Percentiles rank a stretch among this genome's conserved stretches.
Evolutionary conservation across 176 grass and related monocot species (phyloP).

Genomic region (Sorghum bicolor): DNA sequence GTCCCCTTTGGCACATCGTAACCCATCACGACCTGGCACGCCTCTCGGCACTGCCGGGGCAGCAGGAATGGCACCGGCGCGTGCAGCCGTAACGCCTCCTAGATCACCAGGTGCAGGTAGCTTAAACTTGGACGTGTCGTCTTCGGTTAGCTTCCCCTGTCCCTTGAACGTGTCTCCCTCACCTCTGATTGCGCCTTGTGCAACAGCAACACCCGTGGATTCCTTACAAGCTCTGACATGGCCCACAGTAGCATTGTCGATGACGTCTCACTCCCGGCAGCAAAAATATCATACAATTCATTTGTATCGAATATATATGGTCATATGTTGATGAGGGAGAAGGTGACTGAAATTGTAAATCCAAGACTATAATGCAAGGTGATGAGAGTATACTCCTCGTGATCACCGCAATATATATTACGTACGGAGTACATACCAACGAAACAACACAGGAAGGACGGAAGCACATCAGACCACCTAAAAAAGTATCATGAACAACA

Average conservation of each 20-base stretch:
- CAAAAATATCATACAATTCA: not conserved
- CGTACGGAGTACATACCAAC: no score
- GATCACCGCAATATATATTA: no score
- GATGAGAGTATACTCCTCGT: no score
- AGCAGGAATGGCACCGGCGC: not conserved
- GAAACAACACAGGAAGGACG: no score
- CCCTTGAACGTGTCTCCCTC: not conserved
- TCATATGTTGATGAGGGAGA: no score
- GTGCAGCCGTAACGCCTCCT: not conserved
- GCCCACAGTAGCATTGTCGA: conserved; percentile 19
- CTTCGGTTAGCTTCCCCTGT: not conserved
- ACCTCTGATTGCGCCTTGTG: conserved; percentile 18
- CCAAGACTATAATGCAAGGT: no score
- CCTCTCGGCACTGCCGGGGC: conserved; percentile 10
- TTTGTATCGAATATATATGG: no score
- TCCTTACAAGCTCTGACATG: conserved; percentile 26
- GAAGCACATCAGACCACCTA: no score
- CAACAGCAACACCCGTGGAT: conserved; percentile 4
- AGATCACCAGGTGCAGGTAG: conserved; percentile 10
- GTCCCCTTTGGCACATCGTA: not conserved
- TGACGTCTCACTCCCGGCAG: conserved; percentile 24
- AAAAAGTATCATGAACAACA: no score
- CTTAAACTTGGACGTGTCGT: not conserved
- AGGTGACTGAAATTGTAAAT: no score
- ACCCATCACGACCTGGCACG: not conserved